Percentiles rank a stretch among this genome's conserved stretches.
Conservation (phyloP, 2,329 filamentous ascomycete genomes). For the Paraphaeosphaeria minitans region DNA sequence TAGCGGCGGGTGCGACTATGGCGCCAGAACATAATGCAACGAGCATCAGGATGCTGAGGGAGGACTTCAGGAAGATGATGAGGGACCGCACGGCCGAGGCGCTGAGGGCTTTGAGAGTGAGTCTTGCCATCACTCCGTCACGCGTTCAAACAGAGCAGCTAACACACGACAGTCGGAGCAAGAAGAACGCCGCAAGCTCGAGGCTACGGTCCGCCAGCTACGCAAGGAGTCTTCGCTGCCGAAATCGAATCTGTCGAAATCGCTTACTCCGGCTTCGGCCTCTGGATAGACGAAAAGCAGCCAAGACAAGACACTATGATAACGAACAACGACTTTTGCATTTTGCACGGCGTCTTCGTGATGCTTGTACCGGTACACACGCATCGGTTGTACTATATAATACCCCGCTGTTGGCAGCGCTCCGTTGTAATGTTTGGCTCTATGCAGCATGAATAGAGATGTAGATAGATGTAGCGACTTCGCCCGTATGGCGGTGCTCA, state of each 20-base stretch:
- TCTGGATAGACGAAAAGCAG: not conserved
- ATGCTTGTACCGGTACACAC: not conserved
- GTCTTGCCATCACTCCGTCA: constrained; percentile 31
- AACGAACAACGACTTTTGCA: not conserved
- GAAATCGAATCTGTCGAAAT: constrained; percentile 20
- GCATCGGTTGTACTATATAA: constrained; percentile 1
- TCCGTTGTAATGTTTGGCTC: not conserved
- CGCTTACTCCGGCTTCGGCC: constrained; percentile 4
- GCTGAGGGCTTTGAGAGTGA: constrained; percentile 67
- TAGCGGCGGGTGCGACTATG: constrained; percentile 36
- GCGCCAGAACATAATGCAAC: constrained; percentile 58
- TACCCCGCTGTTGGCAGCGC: not conserved
- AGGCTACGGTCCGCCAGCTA: constrained; percentile 64
- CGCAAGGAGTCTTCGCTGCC: constrained; percentile 48
- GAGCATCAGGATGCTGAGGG: constrained; percentile 70
- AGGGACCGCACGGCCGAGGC: constrained; percentile 71
- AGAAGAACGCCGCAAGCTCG: constrained; percentile 71
- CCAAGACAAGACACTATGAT: not conserved
- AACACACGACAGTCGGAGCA: constrained; percentile 64
- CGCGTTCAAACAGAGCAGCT: constrained; percentile 13
- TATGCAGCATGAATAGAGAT: not conserved
- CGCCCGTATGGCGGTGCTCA: not conserved
- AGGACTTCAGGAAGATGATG: constrained; percentile 84
- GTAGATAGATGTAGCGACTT: not conserved
- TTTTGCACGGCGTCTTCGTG: not conserved